These are phyloP conservation scores for Immersiella caudata DNA, from an alignment of 495 filamentous ascomycete genomes.

Conservation along the genomic window DNA sequence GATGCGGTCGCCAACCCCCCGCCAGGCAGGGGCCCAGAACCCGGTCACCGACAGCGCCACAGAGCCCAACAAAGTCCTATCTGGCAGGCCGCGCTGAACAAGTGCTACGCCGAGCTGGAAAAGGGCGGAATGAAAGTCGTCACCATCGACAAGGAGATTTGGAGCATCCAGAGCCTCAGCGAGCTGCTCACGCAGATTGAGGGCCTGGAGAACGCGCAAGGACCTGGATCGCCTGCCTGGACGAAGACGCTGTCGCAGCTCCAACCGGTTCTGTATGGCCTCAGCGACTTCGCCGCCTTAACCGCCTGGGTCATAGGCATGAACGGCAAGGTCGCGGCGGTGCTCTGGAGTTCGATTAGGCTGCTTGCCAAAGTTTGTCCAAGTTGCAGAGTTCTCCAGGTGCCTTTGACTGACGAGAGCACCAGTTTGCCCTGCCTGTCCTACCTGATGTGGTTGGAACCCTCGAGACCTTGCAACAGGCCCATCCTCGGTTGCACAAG, in stretches of 20 bases:
- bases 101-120: slow-evolving; percentile 7
- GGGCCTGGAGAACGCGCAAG: background rate
- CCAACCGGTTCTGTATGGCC: background rate
- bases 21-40: background rate
- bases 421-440: background rate
- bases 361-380: background rate
- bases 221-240: background rate
- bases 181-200: background rate
- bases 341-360: slow-evolving; percentile 2
- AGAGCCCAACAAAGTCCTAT: slow-evolving; percentile 8
- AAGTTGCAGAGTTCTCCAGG: background rate
- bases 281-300: slow-evolving; percentile 6
- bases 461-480: background rate
- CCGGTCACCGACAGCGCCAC: background rate
- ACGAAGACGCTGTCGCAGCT: background rate
- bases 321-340: slow-evolving; percentile 4
- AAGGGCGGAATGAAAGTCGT: background rate
- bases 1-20: background rate
- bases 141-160: background rate
- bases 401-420: background rate
- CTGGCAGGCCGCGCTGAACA: slow-evolving; percentile 2
- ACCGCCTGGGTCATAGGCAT: slow-evolving; percentile 9
- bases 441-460: background rate
- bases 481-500: slow-evolving; percentile 7
- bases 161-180: background rate